Base-by-base conservation (phyloP, 495 filamentous ascomycete genomes). In the Aspergillus baeticus region DNA sequence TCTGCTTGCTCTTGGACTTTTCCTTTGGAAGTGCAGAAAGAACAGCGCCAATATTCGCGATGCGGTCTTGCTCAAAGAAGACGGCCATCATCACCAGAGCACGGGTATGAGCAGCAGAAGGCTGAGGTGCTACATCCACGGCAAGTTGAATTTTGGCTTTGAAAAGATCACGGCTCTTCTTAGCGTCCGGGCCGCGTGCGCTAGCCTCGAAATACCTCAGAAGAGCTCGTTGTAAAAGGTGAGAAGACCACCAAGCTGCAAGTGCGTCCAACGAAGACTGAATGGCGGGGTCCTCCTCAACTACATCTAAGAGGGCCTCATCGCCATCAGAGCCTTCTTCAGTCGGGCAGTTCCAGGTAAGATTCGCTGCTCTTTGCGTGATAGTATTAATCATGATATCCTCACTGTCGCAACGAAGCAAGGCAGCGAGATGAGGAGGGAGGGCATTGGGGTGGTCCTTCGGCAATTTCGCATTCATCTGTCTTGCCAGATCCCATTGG, bases 211-310 rank as follows among this genome's bases (percentile, higher is more conserved):
- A 73, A 55, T 80, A 87, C 18, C 73, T 73, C 22, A 85, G 69
- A 20, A 98, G 81, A 7, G 83, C 85, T 33, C 78, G 78, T 43
- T 93, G 87, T 23, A 96, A 72, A n/a, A 85, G 72, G 47, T 88
- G 79, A 59, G 84, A 87, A 1, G 91, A 95, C 76, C 84, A 93
- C 93, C 92, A 96, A 1, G 92, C 88, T 13, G 92, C 89, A 17
- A 96, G 80, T 22, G 90, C 91, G 67, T 98, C 93, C 55, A 96
- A 81, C 7, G 92, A 90, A 11, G 90, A 92, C 31, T 88, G 84
- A 47, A 97, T 92, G 5, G 92, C 86, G 37, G 84, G 82, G 61
- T 98, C 93, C 34, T 93, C 89, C 17, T 93, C 88, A 10, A 96
- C 90, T 13, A 84, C 79, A 65, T 96, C 88, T 73, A 96, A 87